phyloP scores from a whole-genome alignment of 495 filamentous ascomycete genomes.

The Xylaria sp. region DNA sequence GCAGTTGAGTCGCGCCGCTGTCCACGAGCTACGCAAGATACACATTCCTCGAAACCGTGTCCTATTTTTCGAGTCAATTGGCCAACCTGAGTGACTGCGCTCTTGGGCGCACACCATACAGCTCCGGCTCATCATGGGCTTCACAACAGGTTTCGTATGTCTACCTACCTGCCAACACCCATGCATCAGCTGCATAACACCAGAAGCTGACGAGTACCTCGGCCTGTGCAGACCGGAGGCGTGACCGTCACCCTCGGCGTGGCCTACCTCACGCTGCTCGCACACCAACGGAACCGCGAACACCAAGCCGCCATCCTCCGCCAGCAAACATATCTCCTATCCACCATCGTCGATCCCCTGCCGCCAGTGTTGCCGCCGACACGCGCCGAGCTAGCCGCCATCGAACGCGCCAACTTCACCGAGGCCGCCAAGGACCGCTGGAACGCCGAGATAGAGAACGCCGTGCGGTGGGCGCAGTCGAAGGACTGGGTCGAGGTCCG shows the following conservation, averaged over 20 bases:
- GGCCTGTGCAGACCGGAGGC: conserved; percentile 69
- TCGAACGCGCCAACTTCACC: conserved; percentile 56
- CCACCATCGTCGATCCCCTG: conserved; percentile 58
- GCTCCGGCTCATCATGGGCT: conserved; percentile 65
- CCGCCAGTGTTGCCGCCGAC: conserved; percentile 52
- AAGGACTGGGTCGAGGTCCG: conserved; percentile 68
- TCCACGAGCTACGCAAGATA: neutral
- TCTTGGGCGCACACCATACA: conserved; percentile 30
- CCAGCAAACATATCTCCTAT: conserved; percentile 69
- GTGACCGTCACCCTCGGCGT: conserved; percentile 82
- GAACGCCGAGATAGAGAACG: conserved; percentile 75
- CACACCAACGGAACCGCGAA: conserved; percentile 74
- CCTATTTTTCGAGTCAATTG: conserved; percentile 24
- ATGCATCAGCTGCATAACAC: conserved; percentile 1
- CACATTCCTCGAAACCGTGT: neutral
- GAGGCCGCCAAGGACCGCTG: conserved; percentile 79
- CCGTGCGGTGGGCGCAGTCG: conserved; percentile 71
- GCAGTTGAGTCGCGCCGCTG: neutral
- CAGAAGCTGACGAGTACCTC: conserved; percentile 30
- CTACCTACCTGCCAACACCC: neutral
- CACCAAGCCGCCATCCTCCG: conserved; percentile 74
- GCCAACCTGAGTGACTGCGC: conserved; percentile 31
- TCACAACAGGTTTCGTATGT: conserved; percentile 83
- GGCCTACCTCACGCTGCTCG: conserved; percentile 78
- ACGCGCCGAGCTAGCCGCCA: conserved; percentile 49